A percentile compares a stretch with the other conserved stretches of the same genome.
Conservation (phyloP, 345 rosid genomes). For the Hypericum androsaemum region DNA sequence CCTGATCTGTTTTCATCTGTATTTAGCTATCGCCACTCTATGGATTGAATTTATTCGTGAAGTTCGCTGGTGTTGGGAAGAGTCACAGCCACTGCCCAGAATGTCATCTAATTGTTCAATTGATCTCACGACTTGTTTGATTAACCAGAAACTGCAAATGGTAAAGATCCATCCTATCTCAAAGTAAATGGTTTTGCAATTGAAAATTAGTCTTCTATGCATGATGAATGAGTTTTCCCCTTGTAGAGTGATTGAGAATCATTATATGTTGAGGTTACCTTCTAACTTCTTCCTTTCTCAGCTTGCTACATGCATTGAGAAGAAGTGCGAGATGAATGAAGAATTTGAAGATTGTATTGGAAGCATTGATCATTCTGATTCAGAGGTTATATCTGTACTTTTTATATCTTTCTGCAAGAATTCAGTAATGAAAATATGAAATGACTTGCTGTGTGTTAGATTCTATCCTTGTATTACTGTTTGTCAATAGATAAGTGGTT, state of each 20-base stretch:
- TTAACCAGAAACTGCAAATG: constrained; percentile 89
- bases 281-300: constrained; percentile 25
- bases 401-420: constrained; percentile 9
- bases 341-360: constrained; percentile 77
- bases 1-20: constrained; percentile 12
- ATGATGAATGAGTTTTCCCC: not conserved
- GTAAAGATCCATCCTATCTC: constrained; percentile 29
- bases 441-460: no score
- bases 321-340: constrained; percentile 68
- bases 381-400: constrained; percentile 10
- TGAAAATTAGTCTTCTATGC: not conserved
- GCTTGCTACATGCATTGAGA: constrained; percentile 94
- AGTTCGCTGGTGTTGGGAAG: constrained; percentile 99
- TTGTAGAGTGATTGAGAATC: not conserved
- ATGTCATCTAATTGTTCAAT: constrained; percentile 49
- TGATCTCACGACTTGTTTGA: constrained; percentile 80
- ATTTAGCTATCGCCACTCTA: constrained; percentile 70
- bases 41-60: constrained; percentile 96
- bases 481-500: no score
- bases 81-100: constrained; percentile 75
- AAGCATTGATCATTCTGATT: constrained; percentile 39
- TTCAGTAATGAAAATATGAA: no score
- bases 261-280: constrained; percentile 1
- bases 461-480: no score
- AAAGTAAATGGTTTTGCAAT: not conserved